Evolutionary conservation across 441 rosid genomes (phyloP), one percentile per base, ranked within the genome.

Genomic region (Erodium texanum): DNA sequence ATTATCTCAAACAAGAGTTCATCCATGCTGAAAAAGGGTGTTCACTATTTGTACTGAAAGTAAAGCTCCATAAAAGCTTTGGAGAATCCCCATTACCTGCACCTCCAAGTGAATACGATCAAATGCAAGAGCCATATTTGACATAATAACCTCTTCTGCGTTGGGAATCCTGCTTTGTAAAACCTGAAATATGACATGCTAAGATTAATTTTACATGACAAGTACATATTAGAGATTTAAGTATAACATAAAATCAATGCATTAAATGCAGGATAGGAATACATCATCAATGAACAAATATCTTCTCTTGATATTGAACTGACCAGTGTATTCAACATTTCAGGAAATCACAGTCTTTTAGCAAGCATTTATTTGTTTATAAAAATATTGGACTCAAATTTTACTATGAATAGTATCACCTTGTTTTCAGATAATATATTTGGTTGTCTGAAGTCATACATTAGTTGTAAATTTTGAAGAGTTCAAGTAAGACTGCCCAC

Each of bases 61-160:
- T 58, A 48, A 45, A 69, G 9, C 48, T 34, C 64, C 65, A 66
- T 64, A 61, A 43, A 71, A 43, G 45, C 67, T 48, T 70, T 3
- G 0, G 67, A 73, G 72, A 71, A 75, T 68, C 68, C 68, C 72
- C 66, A 70, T 78, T 78, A 92, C 99, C 99, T 87, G 90, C 62
- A 86, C 85, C 69, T 93, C 97, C 78, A 84, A 75, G 78, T 82
- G 84, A 74, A 89, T 80, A 45, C 88, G 88, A 79, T 94, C 96
- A 67, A 94, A 82, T 32, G 84, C 84, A 68, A 77, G 85, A 72
- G 89, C 84, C 97, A 94, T 94, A 78, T 89, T 92, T 66, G 97
- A 80, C 80, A 94, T 20, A 36, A 86, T 83, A 73, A 83, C 80
- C 75, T 84, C 89, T 56, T 83, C 77, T 45, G 93, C 93, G 24